A percentile compares a stretch with the other conserved stretches of the same genome.
Evolutionary conservation across 805 yeast genomes (phyloP).

Genomic region (Kodamaea nitidulidarum): DNA sequence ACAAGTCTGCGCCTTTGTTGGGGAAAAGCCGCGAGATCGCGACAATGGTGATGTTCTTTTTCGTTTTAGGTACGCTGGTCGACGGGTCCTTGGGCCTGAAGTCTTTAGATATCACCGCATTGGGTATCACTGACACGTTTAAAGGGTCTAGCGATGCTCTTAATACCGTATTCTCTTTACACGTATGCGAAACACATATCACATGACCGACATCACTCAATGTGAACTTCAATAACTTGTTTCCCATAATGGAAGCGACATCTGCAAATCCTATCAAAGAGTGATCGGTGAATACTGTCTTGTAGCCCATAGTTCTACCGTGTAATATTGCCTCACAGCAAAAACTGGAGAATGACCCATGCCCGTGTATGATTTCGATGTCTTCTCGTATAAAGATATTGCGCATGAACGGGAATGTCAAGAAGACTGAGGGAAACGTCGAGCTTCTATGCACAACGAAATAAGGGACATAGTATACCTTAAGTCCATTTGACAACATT

Average conservation of each 20-base stretch:
- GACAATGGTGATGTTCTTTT: slow-evolving; percentile 66
- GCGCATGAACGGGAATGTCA: slow-evolving; percentile 79
- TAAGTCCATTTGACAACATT: slow-evolving; percentile 80
- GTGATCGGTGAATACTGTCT: slow-evolving; percentile 92
- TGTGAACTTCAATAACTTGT: slow-evolving; percentile 79
- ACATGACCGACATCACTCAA: slow-evolving; percentile 85
- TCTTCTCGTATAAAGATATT: slow-evolving; percentile 81
- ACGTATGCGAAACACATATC: slow-evolving; percentile 94
- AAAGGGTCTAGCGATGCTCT: slow-evolving; percentile 80
- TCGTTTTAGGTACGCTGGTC: slow-evolving; percentile 7
- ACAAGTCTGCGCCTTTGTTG: slow-evolving; percentile 92
- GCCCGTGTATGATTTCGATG: slow-evolving; percentile 91
- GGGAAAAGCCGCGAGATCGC: slow-evolving; percentile 89
- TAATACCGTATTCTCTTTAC: slow-evolving; percentile 91
- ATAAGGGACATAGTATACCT: slow-evolving; percentile 87
- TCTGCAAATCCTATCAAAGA: slow-evolving; percentile 92
- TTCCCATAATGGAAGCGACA: slow-evolving; percentile 76
- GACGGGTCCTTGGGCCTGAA: slow-evolving; percentile 47
- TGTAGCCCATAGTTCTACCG: slow-evolving; percentile 86
- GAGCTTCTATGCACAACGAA: slow-evolving; percentile 77
- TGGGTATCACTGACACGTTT: slow-evolving; percentile 85
- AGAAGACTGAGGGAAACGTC: slow-evolving; percentile 84
- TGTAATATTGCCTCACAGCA: slow-evolving; percentile 92
- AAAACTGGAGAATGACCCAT: slow-evolving; percentile 81
- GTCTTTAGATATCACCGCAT: slow-evolving; percentile 85